phyloP scores from a whole-genome alignment of 1,284 basidiomycete genomes.

The Cerioporus squamosus region DNA sequence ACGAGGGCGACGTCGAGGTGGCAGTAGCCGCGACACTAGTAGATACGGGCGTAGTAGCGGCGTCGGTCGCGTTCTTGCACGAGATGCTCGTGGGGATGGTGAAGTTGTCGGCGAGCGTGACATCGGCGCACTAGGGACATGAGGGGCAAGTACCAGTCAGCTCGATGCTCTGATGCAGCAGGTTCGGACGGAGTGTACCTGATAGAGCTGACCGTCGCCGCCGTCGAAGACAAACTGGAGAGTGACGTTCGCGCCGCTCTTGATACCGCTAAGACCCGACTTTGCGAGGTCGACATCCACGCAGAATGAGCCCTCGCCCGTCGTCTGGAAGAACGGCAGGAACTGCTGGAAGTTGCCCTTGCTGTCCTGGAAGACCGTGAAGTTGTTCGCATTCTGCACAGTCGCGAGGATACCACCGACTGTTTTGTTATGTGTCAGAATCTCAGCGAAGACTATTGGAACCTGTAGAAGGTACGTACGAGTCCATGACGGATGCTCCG shows the following conservation, averaged over 20 bases:
- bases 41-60: conserved; percentile 19
- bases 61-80: conserved; percentile 36
- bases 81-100: conserved; percentile 36
- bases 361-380: conserved; percentile 47
- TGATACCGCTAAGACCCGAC: conserved; percentile 53
- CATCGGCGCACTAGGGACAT: conserved; percentile 63
- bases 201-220: conserved; percentile 71
- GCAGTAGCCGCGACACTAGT: conserved; percentile 14
- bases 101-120: conserved; percentile 58
- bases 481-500: conserved; percentile 62
- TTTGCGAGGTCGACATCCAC: conserved; percentile 60
- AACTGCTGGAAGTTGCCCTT: conserved; percentile 27
- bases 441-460: neutral
- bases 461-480: conserved; percentile 40
- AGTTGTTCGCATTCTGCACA: conserved; percentile 60
- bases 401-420: conserved; percentile 64
- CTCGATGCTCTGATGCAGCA: neutral
- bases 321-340: conserved; percentile 54
- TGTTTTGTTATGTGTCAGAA: conserved; percentile 25
- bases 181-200: conserved; percentile 43
- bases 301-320: conserved; percentile 62
- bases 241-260: conserved; percentile 61
- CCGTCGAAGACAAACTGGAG: conserved; percentile 65
- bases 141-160: neutral
- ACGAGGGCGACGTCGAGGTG: conserved; percentile 17